These are phyloP conservation scores for Deuterostichococcus epilithicus DNA, from an alignment of 139 green algal genomes.

Conservation along the genomic window DNA sequence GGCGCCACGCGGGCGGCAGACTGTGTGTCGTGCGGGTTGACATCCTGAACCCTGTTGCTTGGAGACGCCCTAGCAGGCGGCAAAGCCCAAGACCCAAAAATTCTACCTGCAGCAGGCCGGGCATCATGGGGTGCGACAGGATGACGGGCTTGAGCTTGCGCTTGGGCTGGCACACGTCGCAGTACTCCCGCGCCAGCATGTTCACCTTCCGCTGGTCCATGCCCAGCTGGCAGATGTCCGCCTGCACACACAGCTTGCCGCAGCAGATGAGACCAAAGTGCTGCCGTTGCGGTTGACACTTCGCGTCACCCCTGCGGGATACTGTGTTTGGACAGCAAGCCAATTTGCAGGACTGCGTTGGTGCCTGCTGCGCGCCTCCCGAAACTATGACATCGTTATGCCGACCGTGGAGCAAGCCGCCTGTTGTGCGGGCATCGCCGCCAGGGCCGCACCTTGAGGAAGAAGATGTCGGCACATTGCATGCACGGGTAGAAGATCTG, in stretches of 20 bases:
- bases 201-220: constrained; percentile 99
- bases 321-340: too few species aligned
- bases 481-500: constrained; percentile 99
- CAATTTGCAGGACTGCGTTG: too few species aligned
- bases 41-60: too few species aligned
- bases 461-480: constrained; percentile 99
- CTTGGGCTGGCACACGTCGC: constrained; percentile 77
- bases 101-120: constrained; percentile 75
- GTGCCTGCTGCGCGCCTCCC: too few species aligned
- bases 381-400: too few species aligned
- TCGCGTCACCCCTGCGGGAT: too few species aligned
- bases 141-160: constrained; percentile 96
- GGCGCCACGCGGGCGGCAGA: too few species aligned
- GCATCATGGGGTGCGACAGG: constrained; percentile 94
- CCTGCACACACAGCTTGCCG: constrained; percentile 63
- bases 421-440: not conserved
- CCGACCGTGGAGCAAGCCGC: too few species aligned
- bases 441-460: constrained; percentile 72
- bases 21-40: too few species aligned
- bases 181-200: constrained; percentile 95
- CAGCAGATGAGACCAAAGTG: not conserved
- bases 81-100: too few species aligned
- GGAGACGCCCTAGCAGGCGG: too few species aligned
- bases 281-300: too few species aligned
- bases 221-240: constrained; percentile 99